Percentiles rank a stretch among this genome's conserved stretches.
phyloP scores from a whole-genome alignment of 78 protist genomes.

The Neovahlkampfia damariscottae region DNA sequence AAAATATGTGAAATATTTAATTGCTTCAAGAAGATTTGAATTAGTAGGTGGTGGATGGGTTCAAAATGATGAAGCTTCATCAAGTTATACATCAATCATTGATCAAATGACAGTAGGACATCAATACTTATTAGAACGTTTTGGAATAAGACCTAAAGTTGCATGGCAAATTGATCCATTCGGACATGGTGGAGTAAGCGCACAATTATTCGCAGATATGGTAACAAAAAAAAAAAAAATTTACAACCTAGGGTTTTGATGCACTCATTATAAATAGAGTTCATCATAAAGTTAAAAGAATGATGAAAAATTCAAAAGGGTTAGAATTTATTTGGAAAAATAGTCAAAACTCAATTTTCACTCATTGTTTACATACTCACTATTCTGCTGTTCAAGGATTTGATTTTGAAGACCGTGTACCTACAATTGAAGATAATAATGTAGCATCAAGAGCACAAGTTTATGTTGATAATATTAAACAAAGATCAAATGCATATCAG shows the following conservation, averaged over 20 bases:
- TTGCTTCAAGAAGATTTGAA: slow-evolving; percentile 14
- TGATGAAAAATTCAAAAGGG: background rate
- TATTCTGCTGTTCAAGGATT: background rate
- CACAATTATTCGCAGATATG: slow-evolving; percentile 23
- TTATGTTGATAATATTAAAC: background rate
- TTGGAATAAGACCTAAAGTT: slow-evolving; percentile 19
- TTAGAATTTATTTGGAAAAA: slow-evolving; percentile 67
- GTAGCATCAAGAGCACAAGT: background rate
- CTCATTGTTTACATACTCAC: background rate
- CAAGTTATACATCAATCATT: slow-evolving; percentile 22
- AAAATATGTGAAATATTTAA: slow-evolving; percentile 12
- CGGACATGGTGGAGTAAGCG: slow-evolving; percentile 28
- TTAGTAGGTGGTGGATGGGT: slow-evolving; percentile 56
- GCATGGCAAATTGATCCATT: slow-evolving; percentile 82
- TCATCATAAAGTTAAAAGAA: background rate
- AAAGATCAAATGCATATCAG: background rate
- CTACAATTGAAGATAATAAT: background rate
- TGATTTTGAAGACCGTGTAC: background rate
- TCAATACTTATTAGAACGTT: slow-evolving; percentile 23
- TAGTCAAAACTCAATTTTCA: background rate
- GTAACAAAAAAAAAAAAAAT: too few species aligned
- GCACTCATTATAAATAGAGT: slow-evolving; percentile 49
- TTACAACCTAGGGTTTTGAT: too few species aligned
- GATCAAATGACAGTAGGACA: slow-evolving; percentile 68
- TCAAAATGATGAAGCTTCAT: slow-evolving; percentile 62